Conservation (phyloP, 495 filamentous ascomycete genomes). For the Annulohypoxylon bovei region DNA sequence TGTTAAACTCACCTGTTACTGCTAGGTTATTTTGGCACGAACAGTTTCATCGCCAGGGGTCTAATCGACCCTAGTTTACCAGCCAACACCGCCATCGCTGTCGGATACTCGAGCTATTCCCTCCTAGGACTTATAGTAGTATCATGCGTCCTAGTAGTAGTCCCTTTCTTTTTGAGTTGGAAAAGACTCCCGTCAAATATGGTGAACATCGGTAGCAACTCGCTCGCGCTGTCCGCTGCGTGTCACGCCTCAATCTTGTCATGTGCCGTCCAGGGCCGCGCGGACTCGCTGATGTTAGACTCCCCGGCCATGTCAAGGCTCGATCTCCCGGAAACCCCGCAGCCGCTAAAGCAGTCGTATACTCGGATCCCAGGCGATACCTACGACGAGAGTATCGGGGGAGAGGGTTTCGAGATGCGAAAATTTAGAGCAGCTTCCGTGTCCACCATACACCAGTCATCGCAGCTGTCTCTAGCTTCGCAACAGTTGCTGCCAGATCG, state of each 20-base stretch:
- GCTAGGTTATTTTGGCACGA: constrained; percentile 32
- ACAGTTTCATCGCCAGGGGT: background rate
- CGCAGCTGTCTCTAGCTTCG: constrained; percentile 7
- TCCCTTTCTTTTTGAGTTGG: constrained; percentile 17
- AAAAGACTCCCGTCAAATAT: constrained; percentile 31
- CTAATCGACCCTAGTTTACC: constrained; percentile 26
- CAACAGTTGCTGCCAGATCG: constrained; percentile 1
- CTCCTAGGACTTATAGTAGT: constrained; percentile 18
- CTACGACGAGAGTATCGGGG: background rate
- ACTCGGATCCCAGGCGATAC: background rate
- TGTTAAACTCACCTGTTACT: background rate
- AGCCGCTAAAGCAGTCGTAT: constrained; percentile 6
- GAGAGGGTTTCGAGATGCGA: constrained; percentile 18
- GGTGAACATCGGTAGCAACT: constrained; percentile 32
- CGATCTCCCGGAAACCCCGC: constrained; percentile 4
- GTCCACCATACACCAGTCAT: background rate
- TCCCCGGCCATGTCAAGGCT: background rate
- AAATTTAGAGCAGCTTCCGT: background rate
- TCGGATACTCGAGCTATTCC: constrained; percentile 30
- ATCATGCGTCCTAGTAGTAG: constrained; percentile 16
- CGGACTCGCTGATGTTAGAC: background rate
- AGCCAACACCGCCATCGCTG: constrained; percentile 26
- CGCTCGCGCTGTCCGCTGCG: constrained; percentile 32
- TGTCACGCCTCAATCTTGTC: constrained; percentile 36
- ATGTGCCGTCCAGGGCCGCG: background rate